These are phyloP conservation scores for Collybia nuda DNA, from an alignment of 768 basidiomycete genomes.

Conservation along the genomic window DNA sequence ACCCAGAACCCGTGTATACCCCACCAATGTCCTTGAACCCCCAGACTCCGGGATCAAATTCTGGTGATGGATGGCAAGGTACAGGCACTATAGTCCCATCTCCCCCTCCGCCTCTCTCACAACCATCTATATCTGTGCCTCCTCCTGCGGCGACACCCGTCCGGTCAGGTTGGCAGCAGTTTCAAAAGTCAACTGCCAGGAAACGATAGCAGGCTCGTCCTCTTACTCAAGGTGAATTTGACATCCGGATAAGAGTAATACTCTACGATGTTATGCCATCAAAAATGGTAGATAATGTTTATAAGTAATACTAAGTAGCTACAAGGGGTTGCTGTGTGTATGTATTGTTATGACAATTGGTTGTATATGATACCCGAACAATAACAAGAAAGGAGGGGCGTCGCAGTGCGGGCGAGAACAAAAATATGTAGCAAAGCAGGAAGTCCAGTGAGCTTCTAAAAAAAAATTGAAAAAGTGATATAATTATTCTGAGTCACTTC, in stretches of 20 bases:
- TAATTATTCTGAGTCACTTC: conserved; percentile 77
- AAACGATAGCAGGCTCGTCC: conserved; percentile 13
- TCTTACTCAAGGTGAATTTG: too few relatives aligned
- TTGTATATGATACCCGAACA: conserved; percentile 30
- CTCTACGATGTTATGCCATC: conserved; percentile 2
- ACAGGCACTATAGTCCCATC: neutral
- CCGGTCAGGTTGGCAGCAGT: conserved; percentile 60
- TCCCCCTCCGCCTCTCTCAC: conserved; percentile 16
- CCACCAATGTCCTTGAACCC: conserved; percentile 16
- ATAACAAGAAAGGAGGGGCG: conserved; percentile 11
- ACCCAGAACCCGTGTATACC: neutral
- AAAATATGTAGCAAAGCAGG: conserved; percentile 5
- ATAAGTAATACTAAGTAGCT: conserved; percentile 43
- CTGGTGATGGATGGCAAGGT: too few relatives aligned
- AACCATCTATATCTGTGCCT: conserved; percentile 21
- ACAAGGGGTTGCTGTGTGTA: conserved; percentile 34
- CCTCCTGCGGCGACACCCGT: conserved; percentile 26
- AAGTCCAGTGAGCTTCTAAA: conserved; percentile 15
- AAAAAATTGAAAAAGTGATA: conserved; percentile 14
- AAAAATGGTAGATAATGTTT: conserved; percentile 15
- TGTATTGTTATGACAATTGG: conserved; percentile 30
- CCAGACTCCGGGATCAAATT: neutral
- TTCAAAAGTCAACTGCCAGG: conserved; percentile 40
- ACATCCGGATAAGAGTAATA: too few relatives aligned
- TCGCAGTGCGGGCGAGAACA: conserved; percentile 8